Conservation (phyloP, 768 basidiomycete species). For the Suillus paluster region DNA sequence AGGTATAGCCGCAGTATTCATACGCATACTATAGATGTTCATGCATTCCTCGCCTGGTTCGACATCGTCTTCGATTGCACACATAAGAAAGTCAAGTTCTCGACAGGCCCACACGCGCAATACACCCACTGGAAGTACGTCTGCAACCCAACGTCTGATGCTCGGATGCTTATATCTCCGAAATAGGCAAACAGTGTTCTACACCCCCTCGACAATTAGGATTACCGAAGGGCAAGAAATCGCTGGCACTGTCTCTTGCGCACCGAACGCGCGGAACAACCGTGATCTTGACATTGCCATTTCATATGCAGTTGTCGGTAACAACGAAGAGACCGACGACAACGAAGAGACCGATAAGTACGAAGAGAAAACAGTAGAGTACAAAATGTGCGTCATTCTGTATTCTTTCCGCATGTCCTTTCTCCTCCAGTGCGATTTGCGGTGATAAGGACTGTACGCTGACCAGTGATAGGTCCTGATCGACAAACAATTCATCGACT, state of each 20-base stretch:
- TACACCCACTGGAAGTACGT: constrained; percentile 97
- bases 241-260: constrained; percentile 72
- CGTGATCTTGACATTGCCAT: constrained; percentile 93
- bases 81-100: constrained; percentile 95
- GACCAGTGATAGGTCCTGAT: constrained; percentile 80
- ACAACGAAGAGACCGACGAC: constrained; percentile 25
- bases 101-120: constrained; percentile 96
- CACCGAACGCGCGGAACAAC: constrained; percentile 91
- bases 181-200: constrained; percentile 93
- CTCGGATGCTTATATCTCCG: background rate
- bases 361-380: constrained; percentile 48
- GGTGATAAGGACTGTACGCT: constrained; percentile 48
- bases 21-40: constrained; percentile 65
- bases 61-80: constrained; percentile 95
- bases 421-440: constrained; percentile 13
- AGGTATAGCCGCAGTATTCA: constrained; percentile 4
- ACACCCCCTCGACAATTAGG: constrained; percentile 81
- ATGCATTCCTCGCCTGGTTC: constrained; percentile 99
- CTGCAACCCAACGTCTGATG: background rate
- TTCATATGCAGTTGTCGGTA: constrained; percentile 57
- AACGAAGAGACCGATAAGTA: constrained; percentile 25
- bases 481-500: constrained; percentile 4
- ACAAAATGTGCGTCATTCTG: constrained; percentile 81
- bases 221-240: constrained; percentile 74
- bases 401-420: constrained; percentile 30